Evolutionary conservation across 345 rosid genomes (phyloP).

Genomic region (Ceriops decandra): DNA sequence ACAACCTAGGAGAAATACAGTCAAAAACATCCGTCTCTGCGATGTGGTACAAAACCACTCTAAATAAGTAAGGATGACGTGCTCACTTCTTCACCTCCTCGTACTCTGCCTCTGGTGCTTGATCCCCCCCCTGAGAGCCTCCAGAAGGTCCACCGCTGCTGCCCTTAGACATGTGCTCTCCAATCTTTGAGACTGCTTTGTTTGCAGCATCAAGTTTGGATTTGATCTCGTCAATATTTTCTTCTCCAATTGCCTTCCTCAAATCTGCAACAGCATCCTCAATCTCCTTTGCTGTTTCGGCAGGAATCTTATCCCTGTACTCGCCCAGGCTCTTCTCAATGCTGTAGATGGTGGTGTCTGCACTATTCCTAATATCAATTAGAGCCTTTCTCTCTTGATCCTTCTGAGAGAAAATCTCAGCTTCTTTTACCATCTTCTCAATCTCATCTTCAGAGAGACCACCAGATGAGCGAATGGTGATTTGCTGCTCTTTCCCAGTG

Average conservation of each 20-base stretch:
- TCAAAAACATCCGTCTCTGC: neutral
- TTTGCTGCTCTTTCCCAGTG: slow-evolving; percentile 29
- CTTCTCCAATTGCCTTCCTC: slow-evolving; percentile 28
- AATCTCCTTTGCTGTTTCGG: slow-evolving; percentile 30
- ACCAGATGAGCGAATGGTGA: slow-evolving; percentile 32
- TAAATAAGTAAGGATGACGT: no score
- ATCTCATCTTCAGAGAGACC: slow-evolving; percentile 35
- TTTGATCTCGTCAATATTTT: slow-evolving; percentile 25
- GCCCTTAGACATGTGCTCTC: slow-evolving; percentile 34
- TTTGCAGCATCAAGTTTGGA: slow-evolving; percentile 32
- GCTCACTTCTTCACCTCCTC: slow-evolving; percentile 38
- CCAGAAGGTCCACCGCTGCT: slow-evolving; percentile 21
- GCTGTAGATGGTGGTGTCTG: slow-evolving; percentile 33
- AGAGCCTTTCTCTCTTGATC: slow-evolving; percentile 33
- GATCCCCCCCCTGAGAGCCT: slow-evolving; percentile 24
- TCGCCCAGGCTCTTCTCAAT: slow-evolving; percentile 33
- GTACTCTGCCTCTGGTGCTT: slow-evolving; percentile 34
- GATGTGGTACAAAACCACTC: neutral
- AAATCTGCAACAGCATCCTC: slow-evolving; percentile 29
- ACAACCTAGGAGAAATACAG: neutral
- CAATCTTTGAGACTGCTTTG: slow-evolving; percentile 36
- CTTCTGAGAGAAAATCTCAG: slow-evolving; percentile 31
- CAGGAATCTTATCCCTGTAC: slow-evolving; percentile 32
- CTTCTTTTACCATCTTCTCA: slow-evolving; percentile 39
- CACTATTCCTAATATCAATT: slow-evolving; percentile 29